A percentile compares a stretch with the other conserved stretches of the same genome.
phyloP scores from a whole-genome alignment of 441 rosid genomes.

The Populus hybrid region DNA sequence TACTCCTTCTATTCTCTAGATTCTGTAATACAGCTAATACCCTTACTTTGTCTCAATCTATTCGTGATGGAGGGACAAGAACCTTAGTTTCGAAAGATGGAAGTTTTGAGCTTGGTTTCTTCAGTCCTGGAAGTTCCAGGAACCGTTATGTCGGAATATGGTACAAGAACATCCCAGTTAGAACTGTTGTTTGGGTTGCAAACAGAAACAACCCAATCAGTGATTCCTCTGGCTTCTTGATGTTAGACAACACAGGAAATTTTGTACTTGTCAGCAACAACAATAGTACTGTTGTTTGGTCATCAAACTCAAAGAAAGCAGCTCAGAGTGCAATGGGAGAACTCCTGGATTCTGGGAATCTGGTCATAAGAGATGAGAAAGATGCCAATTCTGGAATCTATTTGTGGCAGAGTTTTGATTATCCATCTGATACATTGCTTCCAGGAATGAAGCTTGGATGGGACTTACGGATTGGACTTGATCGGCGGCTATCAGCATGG shows the following conservation, averaged over 20 bases:
- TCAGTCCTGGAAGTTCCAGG: not conserved
- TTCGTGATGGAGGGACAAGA: not conserved
- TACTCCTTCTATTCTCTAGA: not conserved
- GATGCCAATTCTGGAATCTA: not conserved
- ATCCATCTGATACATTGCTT: not conserved
- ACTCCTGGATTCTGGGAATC: slow-evolving; percentile 22
- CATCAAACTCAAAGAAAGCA: not conserved
- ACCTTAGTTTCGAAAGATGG: slow-evolving; percentile 8
- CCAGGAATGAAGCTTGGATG: not conserved
- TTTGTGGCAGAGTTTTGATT: slow-evolving; percentile 2
- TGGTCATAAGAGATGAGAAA: slow-evolving; percentile 10
- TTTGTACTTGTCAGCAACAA: not conserved
- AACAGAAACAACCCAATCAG: slow-evolving; percentile 3
- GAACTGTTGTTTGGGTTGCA: slow-evolving; percentile 4
- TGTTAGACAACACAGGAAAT: not conserved
- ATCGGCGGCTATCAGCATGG: slow-evolving; percentile 11
- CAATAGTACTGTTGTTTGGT: slow-evolving; percentile 6
- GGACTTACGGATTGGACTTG: slow-evolving; percentile 12
- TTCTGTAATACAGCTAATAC: not conserved
- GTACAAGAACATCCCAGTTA: not conserved
- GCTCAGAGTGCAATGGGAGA: not conserved
- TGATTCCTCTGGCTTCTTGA: not conserved
- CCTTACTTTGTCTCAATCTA: not conserved
- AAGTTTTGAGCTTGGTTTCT: slow-evolving; percentile 16
- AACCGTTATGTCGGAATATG: slow-evolving; percentile 19